Base-by-base conservation (phyloP, 2,329 filamentous ascomycete species). In the Tolypocladium endophyticum region DNA sequence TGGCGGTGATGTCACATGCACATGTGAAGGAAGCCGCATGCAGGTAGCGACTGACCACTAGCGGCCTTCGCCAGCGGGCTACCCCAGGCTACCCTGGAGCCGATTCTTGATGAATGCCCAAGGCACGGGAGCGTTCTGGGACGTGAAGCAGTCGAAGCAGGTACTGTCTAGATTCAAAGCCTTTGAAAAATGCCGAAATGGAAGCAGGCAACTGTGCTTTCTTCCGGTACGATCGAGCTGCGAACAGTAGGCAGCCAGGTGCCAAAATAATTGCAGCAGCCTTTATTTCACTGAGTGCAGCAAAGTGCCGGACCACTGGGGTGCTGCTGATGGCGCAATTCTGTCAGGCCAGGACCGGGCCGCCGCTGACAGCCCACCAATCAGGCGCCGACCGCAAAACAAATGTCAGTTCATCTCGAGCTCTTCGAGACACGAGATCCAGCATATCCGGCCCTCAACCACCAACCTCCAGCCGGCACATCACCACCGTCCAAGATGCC, bases 401-500 rank as follows among this genome's bases (percentile, higher is more conserved):
- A 53, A 35, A 33, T 50, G 47, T 53, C 47, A 35, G 18, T 35
- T 5, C 50, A 53, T 53, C 47, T 30, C 28, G 18, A 33, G 47
- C 47, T 53, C 16, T 35, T 35, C 47, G 39, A 39, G 14, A n/a
- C 39, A n/a, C 47, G 14, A n/a, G 28, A 33, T 53, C 30, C 23
- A 7, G 50, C 50, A 53, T 7, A 20, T 14, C 30, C 7, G 3
- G 18, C 9, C 7, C 50, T 23, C 50, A 53, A 35, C 23, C 43
- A 43, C 55, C 55, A 45, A 7, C 39, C 30, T n/a, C 11, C 55
- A 45, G 16, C 53, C 53, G 25, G 14, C 20, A 5, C 18, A 3
- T 9, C 28, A 33, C 3, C 61, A 62, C 62, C 60, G 52, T 59
- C 73, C 79, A 73, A 30, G 59, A 96, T 97, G 94, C 92, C 93